Base-by-base conservation (phyloP, 352 stramenopile genomes). In the Pythium coloratum region DNA sequence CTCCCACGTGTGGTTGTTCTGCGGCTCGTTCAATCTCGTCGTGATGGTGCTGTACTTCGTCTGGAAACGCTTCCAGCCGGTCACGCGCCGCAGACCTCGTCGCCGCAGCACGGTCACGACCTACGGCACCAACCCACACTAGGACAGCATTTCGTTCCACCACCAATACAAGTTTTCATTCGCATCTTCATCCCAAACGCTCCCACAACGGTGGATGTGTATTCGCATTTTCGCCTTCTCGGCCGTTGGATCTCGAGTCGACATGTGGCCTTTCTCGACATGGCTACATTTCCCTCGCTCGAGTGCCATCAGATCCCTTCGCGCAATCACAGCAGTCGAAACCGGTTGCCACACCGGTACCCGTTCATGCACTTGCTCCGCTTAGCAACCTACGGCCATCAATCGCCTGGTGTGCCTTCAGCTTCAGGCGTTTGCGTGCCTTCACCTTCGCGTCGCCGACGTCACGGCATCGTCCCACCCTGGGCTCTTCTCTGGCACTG, bases 1-100 rank as follows among this genome's bases (percentile, higher is more conserved):
- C 55, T 68, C 67, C 30, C 72, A 72, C 59, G 76, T 94, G 38
- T 94, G 85, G 85, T 69, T 91, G 53, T 84, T 89, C 55, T 94
- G 86, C 47, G 79, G 80, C 0, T 66, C 78, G 55, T 92, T 90
- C 73, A 94, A 94, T 55, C 32, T 91, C 34, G 62, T 59, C 32
- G 60, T 94, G 24, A 86, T 80, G 47, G 57, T 76, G 32, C 59
- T 70, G 3, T 94, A 92, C 51, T 50, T 89, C 33, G 69, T 91
- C 34, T 94, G 86, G 86, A 81, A 78, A 44, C 79, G 72, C 62
- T 87, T 79, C 58, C 86, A 90, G 63, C 77, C 69, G 34, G 6
- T 40, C 14, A n/a, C 47, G 68, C 64, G 38, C 44, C 44, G n/a
- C 58, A 49, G 12, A 28, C 42, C 42, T 28, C 53, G 46, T 24